These are phyloP conservation scores for Calocera viscosa DNA, from an alignment of 768 basidiomycete genomes.

Conservation along the genomic window DNA sequence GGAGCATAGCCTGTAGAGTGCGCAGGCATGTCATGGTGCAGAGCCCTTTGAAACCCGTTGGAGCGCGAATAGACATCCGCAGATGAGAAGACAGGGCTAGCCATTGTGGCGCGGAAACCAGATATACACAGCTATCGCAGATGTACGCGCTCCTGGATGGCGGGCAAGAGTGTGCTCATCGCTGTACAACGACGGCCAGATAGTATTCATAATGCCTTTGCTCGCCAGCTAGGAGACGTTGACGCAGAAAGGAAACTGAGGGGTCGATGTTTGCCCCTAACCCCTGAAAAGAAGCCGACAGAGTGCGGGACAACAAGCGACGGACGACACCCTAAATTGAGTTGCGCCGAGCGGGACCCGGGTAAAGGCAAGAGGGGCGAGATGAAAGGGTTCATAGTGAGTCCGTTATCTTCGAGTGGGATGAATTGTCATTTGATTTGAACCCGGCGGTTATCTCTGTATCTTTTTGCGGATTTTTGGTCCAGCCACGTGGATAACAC, in stretches of 20 bases:
- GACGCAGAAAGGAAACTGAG: not conserved
- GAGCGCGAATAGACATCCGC: not conserved
- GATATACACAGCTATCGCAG: not conserved
- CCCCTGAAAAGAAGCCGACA: not conserved
- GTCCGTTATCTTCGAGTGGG: conserved; percentile 1
- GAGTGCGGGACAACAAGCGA: not conserved
- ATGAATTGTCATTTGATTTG: conserved; percentile 5
- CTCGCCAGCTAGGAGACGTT: not conserved
- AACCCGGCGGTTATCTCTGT: conserved; percentile 7
- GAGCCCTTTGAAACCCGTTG: not conserved
- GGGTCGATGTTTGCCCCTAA: not conserved
- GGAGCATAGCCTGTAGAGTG: not conserved
- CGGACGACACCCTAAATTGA: not conserved
- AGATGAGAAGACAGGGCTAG: conserved; percentile 1
- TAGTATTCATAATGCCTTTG: not conserved
- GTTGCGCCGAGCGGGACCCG: not conserved
- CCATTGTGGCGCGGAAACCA: not conserved
- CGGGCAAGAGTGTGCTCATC: not conserved
- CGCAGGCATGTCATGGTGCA: not conserved
- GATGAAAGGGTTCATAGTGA: not conserved
- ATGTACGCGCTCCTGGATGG: not conserved
- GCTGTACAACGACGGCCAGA: not conserved
- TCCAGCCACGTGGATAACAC: not conserved
- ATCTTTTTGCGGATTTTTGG: not conserved
- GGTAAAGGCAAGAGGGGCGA: not conserved